Evolutionary conservation across 768 basidiomycete species (phyloP), one percentile per base, ranked within the genome.

Genomic region (Roridomyces roridus): DNA sequence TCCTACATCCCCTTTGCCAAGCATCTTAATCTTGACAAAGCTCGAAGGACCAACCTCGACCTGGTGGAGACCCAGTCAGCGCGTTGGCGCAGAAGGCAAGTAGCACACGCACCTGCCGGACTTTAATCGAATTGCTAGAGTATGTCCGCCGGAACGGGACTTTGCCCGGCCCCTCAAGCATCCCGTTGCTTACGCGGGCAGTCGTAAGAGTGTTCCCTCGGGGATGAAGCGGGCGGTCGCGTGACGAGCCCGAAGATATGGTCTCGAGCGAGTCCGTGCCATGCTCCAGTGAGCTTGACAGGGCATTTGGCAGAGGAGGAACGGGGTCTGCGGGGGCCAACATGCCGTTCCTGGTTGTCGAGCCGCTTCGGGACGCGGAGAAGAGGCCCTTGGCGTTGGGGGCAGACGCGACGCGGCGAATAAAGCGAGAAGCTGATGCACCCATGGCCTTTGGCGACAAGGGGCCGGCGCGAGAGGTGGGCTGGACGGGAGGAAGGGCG

Each of bases 1-100:
- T 18, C 97, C 97, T 43, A 99, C 97, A 74, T 99, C 97, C 42
- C 97, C 97, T 72, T 97, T 94, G 43, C 97, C 97, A n/a, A 98
- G 82, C 83, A 99, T 83, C 77, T 96, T 97, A 76, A 98, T 80
- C 80, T 99, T 99, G 69, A 90, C 83, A 75, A 99, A 99, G 72
- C 93, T 95, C 44, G 87, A 87, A 52, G 97, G 96, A 21, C 88
- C 85, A 23, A 99, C 96, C 77, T 98, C 96, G 55, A 96, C 93
- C 90, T 95, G 23, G 51, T 49, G 25, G 25, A 26, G 24, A 12
- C 10, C 26, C 40, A 49, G 46, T 57, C 53, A 56, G 57, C 46
- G 44, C 44, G 25, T 41, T 21, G n/a, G 45, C 57, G 18, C 57
- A 58, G 42, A 49, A 67, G 47, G 21, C 36, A 14, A 50, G 31